A percentile compares a stretch with the other conserved stretches of the same genome.
Conservation (phyloP, 768 basidiomycete species). For the Paxillus involutus region DNA sequence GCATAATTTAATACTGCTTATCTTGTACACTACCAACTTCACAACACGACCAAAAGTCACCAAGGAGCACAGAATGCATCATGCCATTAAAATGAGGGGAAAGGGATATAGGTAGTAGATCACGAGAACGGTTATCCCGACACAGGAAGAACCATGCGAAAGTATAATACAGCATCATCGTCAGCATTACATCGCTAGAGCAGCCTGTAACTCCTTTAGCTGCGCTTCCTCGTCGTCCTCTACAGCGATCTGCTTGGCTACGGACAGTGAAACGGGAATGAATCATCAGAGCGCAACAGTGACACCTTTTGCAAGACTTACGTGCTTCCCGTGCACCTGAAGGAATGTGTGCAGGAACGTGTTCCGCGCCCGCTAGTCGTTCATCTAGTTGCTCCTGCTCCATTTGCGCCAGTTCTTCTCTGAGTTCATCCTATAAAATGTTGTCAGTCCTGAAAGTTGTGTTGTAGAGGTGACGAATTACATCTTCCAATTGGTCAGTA, state of each 20-base stretch:
- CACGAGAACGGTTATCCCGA: constrained; percentile 19
- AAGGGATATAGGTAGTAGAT: constrained; percentile 36
- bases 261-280: not conserved
- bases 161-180: constrained; percentile 9
- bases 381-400: constrained; percentile 89
- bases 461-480: constrained; percentile 32
- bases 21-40: constrained; percentile 34
- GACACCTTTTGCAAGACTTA: constrained; percentile 32
- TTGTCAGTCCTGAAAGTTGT: not conserved
- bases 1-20: constrained; percentile 41
- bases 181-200: constrained; percentile 69
- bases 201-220: constrained; percentile 85
- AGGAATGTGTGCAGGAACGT: constrained; percentile 85
- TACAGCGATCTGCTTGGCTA: constrained; percentile 42
- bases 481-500: constrained; percentile 70
- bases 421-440: constrained; percentile 72
- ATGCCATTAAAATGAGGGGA: constrained; percentile 28
- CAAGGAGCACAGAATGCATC: constrained; percentile 19
- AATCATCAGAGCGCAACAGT: not conserved
- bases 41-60: constrained; percentile 19
- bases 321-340: constrained; percentile 53
- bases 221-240: constrained; percentile 94
- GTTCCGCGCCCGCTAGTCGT: constrained; percentile 81
- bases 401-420: constrained; percentile 77
- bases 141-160: constrained; percentile 3